Conservation (phyloP, 345 rosid species). For the Ricinus communis region DNA sequence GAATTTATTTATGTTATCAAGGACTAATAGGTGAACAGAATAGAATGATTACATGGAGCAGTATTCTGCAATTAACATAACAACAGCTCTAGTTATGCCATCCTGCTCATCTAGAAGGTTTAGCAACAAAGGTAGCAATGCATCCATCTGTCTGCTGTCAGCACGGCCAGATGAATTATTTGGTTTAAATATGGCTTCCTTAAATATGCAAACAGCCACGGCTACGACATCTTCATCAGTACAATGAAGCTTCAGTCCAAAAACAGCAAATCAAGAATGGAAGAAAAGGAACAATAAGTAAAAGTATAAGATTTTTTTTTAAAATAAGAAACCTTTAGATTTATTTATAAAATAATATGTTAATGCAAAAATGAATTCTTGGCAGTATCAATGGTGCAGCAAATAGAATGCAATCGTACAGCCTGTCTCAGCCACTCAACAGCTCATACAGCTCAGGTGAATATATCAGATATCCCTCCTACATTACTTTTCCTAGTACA, state of each 20-base stretch:
- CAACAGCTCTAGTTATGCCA: constrained; percentile 73
- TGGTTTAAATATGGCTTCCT: constrained; percentile 53
- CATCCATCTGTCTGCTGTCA: constrained; percentile 52
- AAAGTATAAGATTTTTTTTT: constrained; percentile 2
- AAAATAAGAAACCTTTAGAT: no score
- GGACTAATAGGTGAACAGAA: constrained; percentile 10
- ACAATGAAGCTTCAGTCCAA: constrained; percentile 56
- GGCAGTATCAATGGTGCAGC: not conserved
- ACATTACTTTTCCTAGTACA: not conserved
- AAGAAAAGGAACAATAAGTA: constrained; percentile 21
- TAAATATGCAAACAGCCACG: constrained; percentile 63
- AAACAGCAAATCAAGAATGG: constrained; percentile 7
- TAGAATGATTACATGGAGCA: constrained; percentile 54
- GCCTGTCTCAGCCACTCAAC: not conserved
- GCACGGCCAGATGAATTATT: constrained; percentile 44
- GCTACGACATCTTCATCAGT: constrained; percentile 69
- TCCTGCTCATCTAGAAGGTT: constrained; percentile 86
- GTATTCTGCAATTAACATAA: constrained; percentile 70
- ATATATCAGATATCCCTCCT: not conserved
- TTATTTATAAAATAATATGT: not conserved
- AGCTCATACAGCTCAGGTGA: not conserved
- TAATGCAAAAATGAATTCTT: not conserved
- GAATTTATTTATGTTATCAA: not conserved
- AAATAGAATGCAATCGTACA: constrained; percentile 1
- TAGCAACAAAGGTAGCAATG: constrained; percentile 56